Percentiles rank a stretch among this genome's conserved stretches.
Evolutionary conservation across 2,329 filamentous ascomycete genomes (phyloP).

Genomic region (Huntiella bhutanensis): DNA sequence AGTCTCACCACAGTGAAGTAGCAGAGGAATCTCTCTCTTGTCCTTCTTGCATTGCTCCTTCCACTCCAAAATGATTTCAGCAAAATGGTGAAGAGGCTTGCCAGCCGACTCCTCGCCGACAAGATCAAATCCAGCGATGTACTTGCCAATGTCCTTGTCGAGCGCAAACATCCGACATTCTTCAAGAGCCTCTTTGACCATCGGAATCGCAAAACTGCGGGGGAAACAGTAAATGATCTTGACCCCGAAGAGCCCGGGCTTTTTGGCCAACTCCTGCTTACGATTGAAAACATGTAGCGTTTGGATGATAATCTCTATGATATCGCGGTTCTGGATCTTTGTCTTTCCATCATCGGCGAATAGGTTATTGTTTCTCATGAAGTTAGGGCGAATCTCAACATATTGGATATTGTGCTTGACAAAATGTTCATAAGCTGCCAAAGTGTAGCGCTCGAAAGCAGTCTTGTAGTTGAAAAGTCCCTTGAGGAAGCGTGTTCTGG

Average conservation of each 20-base stretch:
- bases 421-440: slow-evolving; percentile 39
- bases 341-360: slow-evolving; percentile 35
- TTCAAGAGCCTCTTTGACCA: slow-evolving; percentile 33
- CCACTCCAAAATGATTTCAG: slow-evolving; percentile 37
- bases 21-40: slow-evolving; percentile 39
- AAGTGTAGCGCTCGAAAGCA: slow-evolving; percentile 43
- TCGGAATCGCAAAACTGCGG: slow-evolving; percentile 31
- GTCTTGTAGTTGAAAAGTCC: slow-evolving; percentile 49
- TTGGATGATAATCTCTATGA: slow-evolving; percentile 40
- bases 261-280: slow-evolving; percentile 23
- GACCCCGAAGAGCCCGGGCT: slow-evolving; percentile 33
- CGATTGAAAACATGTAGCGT: slow-evolving; percentile 21
- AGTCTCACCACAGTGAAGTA: slow-evolving; percentile 63
- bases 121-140: slow-evolving; percentile 53
- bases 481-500: slow-evolving; percentile 53
- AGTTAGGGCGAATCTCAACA: slow-evolving; percentile 51
- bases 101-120: slow-evolving; percentile 49
- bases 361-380: slow-evolving; percentile 44
- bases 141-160: slow-evolving; percentile 25
- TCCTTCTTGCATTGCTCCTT: slow-evolving; percentile 27
- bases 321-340: slow-evolving; percentile 34
- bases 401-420: slow-evolving; percentile 49
- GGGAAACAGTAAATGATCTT: slow-evolving; percentile 58
- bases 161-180: slow-evolving; percentile 44
- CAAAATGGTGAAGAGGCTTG: slow-evolving; percentile 35